Evolutionary conservation across 1,284 basidiomycete species (phyloP).

Genomic region (Malassezia sympodialis): DNA sequence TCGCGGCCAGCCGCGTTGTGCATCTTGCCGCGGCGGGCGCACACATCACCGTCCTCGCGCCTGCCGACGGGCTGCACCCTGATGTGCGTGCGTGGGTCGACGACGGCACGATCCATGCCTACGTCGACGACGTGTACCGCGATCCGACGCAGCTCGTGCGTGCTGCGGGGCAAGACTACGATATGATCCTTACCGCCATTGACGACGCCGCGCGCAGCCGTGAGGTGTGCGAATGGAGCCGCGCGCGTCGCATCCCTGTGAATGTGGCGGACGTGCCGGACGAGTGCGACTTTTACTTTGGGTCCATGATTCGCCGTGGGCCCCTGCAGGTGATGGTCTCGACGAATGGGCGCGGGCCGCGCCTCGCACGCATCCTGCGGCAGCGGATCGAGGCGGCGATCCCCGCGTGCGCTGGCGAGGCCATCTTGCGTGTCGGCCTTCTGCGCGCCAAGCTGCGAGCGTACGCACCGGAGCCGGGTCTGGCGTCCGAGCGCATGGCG

Average conservation of each 20-base stretch:
- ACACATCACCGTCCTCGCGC: constrained; percentile 40
- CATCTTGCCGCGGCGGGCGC: constrained; percentile 45
- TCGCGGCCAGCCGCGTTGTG: constrained; percentile 58
- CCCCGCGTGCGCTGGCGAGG: constrained; percentile 64
- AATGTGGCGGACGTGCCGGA: constrained; percentile 91
- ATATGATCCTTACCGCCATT: constrained; percentile 89
- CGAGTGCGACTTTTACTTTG: constrained; percentile 94
- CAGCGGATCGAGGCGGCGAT: constrained; percentile 61
- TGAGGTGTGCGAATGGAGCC: constrained; percentile 62
- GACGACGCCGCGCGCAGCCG: constrained; percentile 68
- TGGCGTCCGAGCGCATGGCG: constrained; percentile 70
- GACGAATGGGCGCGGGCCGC: constrained; percentile 85
- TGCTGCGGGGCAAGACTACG: constrained; percentile 50
- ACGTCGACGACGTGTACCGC: constrained; percentile 47
- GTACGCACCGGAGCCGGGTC: constrained; percentile 63
- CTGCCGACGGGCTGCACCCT: constrained; percentile 31
- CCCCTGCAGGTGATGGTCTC: constrained; percentile 92
- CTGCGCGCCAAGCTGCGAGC: constrained; percentile 62
- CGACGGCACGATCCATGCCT: constrained; percentile 27
- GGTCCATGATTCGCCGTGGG: constrained; percentile 78
- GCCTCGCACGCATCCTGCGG: constrained; percentile 74
- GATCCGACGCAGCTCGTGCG: constrained; percentile 38
- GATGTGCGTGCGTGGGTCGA: constrained; percentile 40
- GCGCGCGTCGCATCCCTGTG: constrained; percentile 65
- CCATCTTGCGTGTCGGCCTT: constrained; percentile 69